Conservation (phyloP, 495 filamentous ascomycete genomes). For the Podospora pseudocomata region DNA sequence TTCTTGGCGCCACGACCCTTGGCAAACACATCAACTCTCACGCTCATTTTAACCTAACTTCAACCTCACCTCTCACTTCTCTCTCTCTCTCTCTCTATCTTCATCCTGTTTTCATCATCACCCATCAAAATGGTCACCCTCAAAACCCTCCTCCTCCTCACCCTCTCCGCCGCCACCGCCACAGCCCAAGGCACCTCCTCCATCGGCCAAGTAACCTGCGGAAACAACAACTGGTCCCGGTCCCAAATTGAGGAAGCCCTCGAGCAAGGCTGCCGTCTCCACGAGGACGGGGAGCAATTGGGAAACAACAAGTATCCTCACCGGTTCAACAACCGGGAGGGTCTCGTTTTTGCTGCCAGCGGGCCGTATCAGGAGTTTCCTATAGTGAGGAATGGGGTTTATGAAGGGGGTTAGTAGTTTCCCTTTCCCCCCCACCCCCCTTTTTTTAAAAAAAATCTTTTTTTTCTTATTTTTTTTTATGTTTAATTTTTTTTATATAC, state of each 20-base stretch:
- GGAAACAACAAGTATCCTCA: constrained; percentile 31
- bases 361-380: constrained; percentile 32
- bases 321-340: constrained; percentile 30
- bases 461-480: too few relatives aligned
- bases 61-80: background rate
- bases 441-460: background rate
- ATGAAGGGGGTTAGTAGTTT: constrained; percentile 14
- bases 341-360: constrained; percentile 17
- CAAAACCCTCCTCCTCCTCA: constrained; percentile 10
- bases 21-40: background rate
- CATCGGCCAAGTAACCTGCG: constrained; percentile 23
- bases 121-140: constrained; percentile 4
- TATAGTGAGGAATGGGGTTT: constrained; percentile 18
- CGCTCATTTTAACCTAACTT: background rate
- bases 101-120: background rate
- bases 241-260: constrained; percentile 24
- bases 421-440: background rate
- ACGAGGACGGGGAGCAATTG: constrained; percentile 16
- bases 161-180: constrained; percentile 12
- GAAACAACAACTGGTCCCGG: constrained; percentile 17
- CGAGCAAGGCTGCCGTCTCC: constrained; percentile 24
- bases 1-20: constrained; percentile 3
- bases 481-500: too few relatives aligned
- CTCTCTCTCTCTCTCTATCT: background rate
- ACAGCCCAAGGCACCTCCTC: constrained; percentile 20